phyloP scores from a whole-genome alignment of 352 stramenopile genomes.

The Globisporangium parvum region DNA sequence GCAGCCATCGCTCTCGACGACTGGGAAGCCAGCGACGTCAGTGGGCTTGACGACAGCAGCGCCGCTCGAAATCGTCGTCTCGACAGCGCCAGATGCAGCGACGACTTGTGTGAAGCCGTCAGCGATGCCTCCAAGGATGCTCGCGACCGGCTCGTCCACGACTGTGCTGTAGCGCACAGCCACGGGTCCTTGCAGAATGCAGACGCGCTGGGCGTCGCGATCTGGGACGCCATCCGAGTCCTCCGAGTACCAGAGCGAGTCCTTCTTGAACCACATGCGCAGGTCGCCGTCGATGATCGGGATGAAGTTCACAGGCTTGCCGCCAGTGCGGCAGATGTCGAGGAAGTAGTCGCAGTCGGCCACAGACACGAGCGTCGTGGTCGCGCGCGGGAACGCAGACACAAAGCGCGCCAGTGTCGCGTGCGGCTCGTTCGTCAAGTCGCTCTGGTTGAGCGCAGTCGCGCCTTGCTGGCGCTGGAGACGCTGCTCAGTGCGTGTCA shows the following conservation, averaged over 20 bases:
- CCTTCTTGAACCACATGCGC: slow-evolving; percentile 81
- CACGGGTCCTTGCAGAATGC: slow-evolving; percentile 79
- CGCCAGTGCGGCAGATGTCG: slow-evolving; percentile 68
- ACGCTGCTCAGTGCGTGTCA: slow-evolving; percentile 59
- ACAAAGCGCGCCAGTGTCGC: slow-evolving; percentile 40
- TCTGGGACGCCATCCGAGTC: slow-evolving; percentile 77
- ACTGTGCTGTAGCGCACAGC: slow-evolving; percentile 75
- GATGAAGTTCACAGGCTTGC: slow-evolving; percentile 87
- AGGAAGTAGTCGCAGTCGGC: slow-evolving; percentile 81
- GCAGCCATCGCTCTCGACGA: not conserved
- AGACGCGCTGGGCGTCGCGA: slow-evolving; percentile 73
- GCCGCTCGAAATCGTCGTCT: not conserved
- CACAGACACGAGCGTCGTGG: slow-evolving; percentile 58
- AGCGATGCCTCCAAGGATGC: slow-evolving; percentile 68
- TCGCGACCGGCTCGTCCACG: slow-evolving; percentile 65
- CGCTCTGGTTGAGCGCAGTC: slow-evolving; percentile 33
- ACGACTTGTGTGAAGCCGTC: slow-evolving; percentile 50
- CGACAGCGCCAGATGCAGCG: slow-evolving; percentile 9
- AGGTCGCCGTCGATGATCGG: slow-evolving; percentile 79
- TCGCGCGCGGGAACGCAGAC: slow-evolving; percentile 39
- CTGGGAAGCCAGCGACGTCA: slow-evolving; percentile 18
- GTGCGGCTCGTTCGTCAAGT: slow-evolving; percentile 36
- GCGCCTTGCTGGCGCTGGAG: slow-evolving; percentile 37
- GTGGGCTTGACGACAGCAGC: slow-evolving; percentile 9
- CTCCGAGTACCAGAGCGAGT: slow-evolving; percentile 89